phyloP scores from a whole-genome alignment of 1,139 yeast species.

The Magnusiomyces tetraspermus region DNA sequence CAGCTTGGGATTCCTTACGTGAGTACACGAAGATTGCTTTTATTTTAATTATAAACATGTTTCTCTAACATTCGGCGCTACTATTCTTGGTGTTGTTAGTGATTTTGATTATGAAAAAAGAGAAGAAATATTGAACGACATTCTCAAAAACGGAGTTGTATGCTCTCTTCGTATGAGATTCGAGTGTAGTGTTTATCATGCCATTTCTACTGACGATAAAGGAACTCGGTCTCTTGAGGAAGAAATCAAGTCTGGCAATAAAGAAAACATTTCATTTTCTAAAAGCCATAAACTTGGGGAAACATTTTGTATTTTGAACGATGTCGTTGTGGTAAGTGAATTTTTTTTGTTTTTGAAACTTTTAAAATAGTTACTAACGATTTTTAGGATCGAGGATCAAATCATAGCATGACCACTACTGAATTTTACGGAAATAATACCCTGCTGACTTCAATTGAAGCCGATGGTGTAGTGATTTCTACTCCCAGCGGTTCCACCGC shows the following conservation, averaged over 20 bases:
- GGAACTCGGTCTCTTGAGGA: slow-evolving; percentile 20
- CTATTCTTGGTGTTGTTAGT: slow-evolving; percentile 10
- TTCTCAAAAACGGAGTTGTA: slow-evolving; percentile 51
- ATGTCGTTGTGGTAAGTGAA: slow-evolving; percentile 46
- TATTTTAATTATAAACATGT: slow-evolving; percentile 6
- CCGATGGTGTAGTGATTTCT: slow-evolving; percentile 76
- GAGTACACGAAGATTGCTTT: slow-evolving; percentile 10
- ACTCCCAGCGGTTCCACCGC: slow-evolving; percentile 94
- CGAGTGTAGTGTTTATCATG: slow-evolving; percentile 60
- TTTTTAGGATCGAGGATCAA: slow-evolving; percentile 61
- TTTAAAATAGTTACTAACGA: not conserved
- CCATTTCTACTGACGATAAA: slow-evolving; percentile 20
- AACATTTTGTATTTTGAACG: slow-evolving; percentile 63
- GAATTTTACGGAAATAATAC: slow-evolving; percentile 72
- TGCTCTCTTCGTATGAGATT: slow-evolving; percentile 68
- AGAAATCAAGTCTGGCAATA: slow-evolving; percentile 31
- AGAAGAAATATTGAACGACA: slow-evolving; percentile 43
- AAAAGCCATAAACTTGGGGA: slow-evolving; percentile 30
- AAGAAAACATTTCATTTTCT: slow-evolving; percentile 17
- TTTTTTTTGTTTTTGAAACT: not conserved
- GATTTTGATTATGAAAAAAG: slow-evolving; percentile 61
- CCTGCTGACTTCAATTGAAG: slow-evolving; percentile 72
- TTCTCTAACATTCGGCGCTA: not conserved
- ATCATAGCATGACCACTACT: slow-evolving; percentile 65
- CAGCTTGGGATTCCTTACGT: slow-evolving; percentile 66